A percentile compares a stretch with the other conserved stretches of the same genome.
Conservation (phyloP, 2,329 filamentous ascomycete genomes). For the Alternaria sp. region DNA sequence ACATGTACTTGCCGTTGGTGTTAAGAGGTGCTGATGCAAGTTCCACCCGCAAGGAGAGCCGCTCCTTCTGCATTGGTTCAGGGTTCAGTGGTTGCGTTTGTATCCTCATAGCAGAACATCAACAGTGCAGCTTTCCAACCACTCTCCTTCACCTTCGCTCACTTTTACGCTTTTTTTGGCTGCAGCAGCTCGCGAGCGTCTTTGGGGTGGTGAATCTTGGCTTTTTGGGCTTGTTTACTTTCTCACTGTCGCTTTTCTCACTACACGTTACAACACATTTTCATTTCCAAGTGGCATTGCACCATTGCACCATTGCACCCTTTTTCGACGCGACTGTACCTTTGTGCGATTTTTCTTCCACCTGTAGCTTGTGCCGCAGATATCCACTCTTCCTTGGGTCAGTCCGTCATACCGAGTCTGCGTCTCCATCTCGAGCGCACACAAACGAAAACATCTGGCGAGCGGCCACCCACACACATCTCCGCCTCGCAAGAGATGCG, state of each 20-base stretch:
- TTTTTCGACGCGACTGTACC: not conserved
- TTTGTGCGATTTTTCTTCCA: not conserved
- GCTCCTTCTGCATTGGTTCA: slow-evolving; percentile 6
- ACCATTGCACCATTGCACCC: not conserved
- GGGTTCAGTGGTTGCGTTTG: slow-evolving; percentile 6
- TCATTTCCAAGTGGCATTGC: not conserved
- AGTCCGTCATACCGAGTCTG: not conserved
- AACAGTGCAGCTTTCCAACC: slow-evolving; percentile 6
- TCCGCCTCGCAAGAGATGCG: slow-evolving; percentile 5
- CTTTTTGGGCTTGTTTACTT: slow-evolving; percentile 5
- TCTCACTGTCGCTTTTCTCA: slow-evolving; percentile 4
- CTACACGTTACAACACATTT: not conserved
- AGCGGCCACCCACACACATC: not conserved
- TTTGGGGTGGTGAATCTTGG: not conserved
- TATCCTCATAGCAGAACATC: slow-evolving; percentile 3
- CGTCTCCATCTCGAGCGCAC: not conserved
- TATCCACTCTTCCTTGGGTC: not conserved
- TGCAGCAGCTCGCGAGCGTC: not conserved
- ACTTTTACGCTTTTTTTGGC: not conserved
- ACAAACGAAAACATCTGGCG: not conserved
- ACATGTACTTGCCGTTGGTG: not conserved
- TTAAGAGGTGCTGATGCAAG: not conserved
- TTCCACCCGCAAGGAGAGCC: slow-evolving; percentile 6
- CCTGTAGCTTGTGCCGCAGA: not conserved
- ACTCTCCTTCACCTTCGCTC: not conserved